Base-by-base conservation (phyloP, 176 grass and related monocot species). In the Secale cereale region DNA sequence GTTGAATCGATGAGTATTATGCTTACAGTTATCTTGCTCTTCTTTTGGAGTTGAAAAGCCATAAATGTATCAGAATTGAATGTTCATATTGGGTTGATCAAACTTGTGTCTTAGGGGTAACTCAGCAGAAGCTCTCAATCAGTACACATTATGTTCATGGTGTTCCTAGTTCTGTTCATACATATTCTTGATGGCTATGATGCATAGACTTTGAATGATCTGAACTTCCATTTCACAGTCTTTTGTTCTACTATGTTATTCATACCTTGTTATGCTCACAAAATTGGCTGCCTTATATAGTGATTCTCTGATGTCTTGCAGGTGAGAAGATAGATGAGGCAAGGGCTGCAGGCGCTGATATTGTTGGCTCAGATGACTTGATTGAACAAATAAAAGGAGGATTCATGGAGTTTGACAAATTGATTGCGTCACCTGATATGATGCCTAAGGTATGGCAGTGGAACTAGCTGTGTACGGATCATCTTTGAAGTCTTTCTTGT, bases 341-440 rank as follows among this genome's bases (percentile, higher is more conserved):
- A 54, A 87, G 89, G 79, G 92, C 87, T 85, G 97, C 94, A 35
- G 94, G 97, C 28, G 94, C 97, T 89, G 94, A 99, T 88, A 82
- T 99, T 63, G 87, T 94, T 83, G 97, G 97, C 77, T 92, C 83
- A 79, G 97, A 99, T 65, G 97, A 99, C 3, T 79, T 99, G 67
- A 99, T 99, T 61, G 91, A 97, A 71, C 88, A 92, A 88, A 92
- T 99, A 86, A 99, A 97, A 86, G 93, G 94, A 79, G 97, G 97
- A 68, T 99, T 96, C 61, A 99, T 99, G 97, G 92, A 92, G 14
- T 99, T 99, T 37, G 97, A 92, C 82, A 99, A 97, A 83, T 94
- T 99, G 88, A 99, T 99, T 90, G 94, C 97, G 65, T 88, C 93
- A 74, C 97, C 97, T 85, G 97, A 99, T 90, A 99, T 99, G 94